Percentiles rank a stretch among this genome's conserved stretches.
Evolutionary conservation across 2,329 filamentous ascomycete genomes (phyloP).

Genomic region (Knufia fluminis): DNA sequence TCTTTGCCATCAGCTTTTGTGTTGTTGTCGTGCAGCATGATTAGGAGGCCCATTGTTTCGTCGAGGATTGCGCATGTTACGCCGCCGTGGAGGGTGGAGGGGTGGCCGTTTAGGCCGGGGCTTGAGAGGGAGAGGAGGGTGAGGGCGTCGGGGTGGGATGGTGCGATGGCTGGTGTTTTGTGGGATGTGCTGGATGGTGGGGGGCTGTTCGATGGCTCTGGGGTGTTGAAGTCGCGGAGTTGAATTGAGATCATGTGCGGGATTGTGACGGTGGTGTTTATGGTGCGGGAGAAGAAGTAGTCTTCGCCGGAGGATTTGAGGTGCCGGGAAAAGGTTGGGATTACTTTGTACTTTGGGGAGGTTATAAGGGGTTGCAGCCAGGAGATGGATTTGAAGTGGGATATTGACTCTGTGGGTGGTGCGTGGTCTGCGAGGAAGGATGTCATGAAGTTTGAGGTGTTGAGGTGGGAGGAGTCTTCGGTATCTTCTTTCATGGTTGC

Average conservation of each 20-base stretch:
- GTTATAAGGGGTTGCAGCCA: constrained; percentile 18
- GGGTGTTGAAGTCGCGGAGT: constrained; percentile 23
- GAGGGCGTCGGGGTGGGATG: constrained; percentile 28
- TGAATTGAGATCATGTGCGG: constrained; percentile 34
- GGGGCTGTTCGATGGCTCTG: constrained; percentile 18
- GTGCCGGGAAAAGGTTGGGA: constrained; percentile 32
- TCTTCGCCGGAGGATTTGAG: constrained; percentile 36
- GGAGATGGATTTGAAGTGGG: constrained; percentile 16
- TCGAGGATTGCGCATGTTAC: constrained; percentile 34
- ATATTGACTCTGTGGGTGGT: constrained; percentile 16
- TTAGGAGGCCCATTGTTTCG: constrained; percentile 35
- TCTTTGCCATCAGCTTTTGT: constrained; percentile 8
- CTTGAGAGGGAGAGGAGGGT: constrained; percentile 29
- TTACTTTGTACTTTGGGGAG: constrained; percentile 29
- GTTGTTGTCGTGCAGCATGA: constrained; percentile 26
- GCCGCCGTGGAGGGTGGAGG: constrained; percentile 33
- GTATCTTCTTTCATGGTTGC: constrained; percentile 7
- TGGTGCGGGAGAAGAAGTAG: constrained; percentile 33
- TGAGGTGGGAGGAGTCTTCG: constrained; percentile 5
- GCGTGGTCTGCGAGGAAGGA: constrained; percentile 18
- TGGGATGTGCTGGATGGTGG: neutral
- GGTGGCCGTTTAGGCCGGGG: constrained; percentile 33
- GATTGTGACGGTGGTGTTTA: constrained; percentile 32
- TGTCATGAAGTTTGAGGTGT: constrained; percentile 6
- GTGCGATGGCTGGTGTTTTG: constrained; percentile 8